These are phyloP conservation scores for Cyberlindnera mississippiensis DNA, from an alignment of 805 yeast genomes.

Conservation along the genomic window DNA sequence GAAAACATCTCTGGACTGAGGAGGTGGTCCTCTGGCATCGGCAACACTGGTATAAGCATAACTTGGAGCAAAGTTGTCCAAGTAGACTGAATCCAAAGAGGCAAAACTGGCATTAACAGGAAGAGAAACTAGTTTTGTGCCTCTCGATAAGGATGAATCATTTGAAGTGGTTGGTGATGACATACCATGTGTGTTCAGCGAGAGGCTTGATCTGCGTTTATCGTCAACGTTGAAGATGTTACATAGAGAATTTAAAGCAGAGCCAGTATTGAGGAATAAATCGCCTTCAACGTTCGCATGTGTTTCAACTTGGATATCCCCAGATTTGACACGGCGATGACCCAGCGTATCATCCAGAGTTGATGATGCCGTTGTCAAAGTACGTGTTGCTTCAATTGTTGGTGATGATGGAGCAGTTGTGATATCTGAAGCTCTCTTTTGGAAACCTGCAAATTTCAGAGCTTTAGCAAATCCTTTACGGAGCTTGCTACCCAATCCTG, in stretches of 20 bases:
- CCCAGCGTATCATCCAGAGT: not conserved
- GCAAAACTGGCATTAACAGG: conserved; percentile 76
- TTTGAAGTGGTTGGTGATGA: conserved; percentile 6
- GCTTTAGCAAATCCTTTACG: conserved; percentile 30
- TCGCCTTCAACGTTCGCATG: conserved; percentile 31
- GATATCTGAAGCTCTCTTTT: not conserved
- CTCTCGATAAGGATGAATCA: conserved; percentile 34
- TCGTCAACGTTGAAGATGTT: conserved; percentile 26
- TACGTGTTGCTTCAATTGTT: no score
- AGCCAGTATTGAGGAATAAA: conserved; percentile 23
- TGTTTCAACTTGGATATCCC: conserved; percentile 21
- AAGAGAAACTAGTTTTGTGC: conserved; percentile 57
- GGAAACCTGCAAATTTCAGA: conserved; percentile 24
- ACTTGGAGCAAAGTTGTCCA: conserved; percentile 42
- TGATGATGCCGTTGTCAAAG: not conserved
- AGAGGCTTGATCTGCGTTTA: conserved; percentile 20
- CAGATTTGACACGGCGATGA: conserved; percentile 25
- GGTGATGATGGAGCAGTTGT: no score
- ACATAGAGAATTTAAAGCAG: conserved; percentile 26
- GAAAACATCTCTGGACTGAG: conserved; percentile 5
- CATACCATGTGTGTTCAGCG: conserved; percentile 4
- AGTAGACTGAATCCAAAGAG: conserved; percentile 65
- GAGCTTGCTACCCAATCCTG: conserved; percentile 72
- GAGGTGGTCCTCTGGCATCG: conserved; percentile 18
- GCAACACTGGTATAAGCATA: conserved; percentile 16